Conservation (phyloP, 2,329 filamentous ascomycete genomes). For the Teratosphaeria epicoccoides region DNA sequence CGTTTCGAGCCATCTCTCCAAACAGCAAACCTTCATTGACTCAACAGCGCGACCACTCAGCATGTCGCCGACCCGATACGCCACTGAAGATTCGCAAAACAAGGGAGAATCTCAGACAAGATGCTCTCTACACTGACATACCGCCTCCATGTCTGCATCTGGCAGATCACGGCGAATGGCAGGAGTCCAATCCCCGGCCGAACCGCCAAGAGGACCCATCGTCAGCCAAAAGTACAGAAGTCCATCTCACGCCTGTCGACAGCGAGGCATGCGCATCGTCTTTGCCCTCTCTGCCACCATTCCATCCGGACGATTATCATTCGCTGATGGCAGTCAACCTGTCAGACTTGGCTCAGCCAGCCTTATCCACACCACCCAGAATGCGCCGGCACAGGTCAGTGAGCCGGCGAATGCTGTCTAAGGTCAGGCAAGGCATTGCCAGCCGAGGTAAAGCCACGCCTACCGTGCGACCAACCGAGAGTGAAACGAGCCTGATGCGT, state of each 20-base stretch:
- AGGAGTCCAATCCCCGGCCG: background rate
- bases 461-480: conserved; percentile 14
- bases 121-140: conserved; percentile 13
- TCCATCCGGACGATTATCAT: conserved; percentile 1
- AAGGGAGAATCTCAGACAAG: conserved; percentile 23
- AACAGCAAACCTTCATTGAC: conserved; percentile 21
- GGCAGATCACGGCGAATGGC: background rate
- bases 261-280: background rate
- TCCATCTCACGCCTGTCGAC: background rate
- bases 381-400: conserved; percentile 23
- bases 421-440: conserved; percentile 24
- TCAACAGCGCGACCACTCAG: conserved; percentile 23
- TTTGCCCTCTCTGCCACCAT: background rate
- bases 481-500: conserved; percentile 20
- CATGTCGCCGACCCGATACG: conserved; percentile 19
- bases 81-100: conserved; percentile 27
- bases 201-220: background rate
- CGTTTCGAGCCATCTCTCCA: conserved; percentile 16
- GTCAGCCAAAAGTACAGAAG: background rate
- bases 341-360: background rate
- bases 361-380: conserved; percentile 2
- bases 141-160: conserved; percentile 14
- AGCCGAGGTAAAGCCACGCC: conserved; percentile 19
- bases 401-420: conserved; percentile 26
- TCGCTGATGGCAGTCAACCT: background rate